A percentile compares a stretch with the other conserved stretches of the same genome.
These are phyloP conservation scores for Eimeria acervulina DNA, from an alignment of 169 alveolate species.

Conservation along the genomic window DNA sequence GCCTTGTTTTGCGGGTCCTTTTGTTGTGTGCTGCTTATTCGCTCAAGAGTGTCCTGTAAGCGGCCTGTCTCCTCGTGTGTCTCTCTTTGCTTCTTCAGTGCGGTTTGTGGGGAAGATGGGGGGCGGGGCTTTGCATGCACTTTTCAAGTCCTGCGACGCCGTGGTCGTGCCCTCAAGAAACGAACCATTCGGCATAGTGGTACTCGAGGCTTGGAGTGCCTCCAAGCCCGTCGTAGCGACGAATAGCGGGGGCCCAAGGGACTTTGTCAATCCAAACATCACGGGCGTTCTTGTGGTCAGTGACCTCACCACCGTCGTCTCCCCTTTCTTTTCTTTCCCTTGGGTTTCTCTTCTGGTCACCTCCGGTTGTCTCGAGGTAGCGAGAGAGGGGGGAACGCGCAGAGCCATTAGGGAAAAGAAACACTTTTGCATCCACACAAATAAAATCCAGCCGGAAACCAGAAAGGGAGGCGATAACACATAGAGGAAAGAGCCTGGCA, in stretches of 20 bases:
- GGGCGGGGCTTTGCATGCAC: constrained; percentile 84
- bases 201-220: constrained; percentile 90
- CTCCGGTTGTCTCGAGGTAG: not conserved
- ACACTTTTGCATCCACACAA: not conserved
- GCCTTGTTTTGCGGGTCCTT: not conserved
- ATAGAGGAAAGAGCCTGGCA: not conserved
- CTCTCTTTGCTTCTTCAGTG: constrained; percentile 2
- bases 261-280: constrained; percentile 87
- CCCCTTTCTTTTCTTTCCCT: not conserved
- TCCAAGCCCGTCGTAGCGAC: constrained; percentile 91
- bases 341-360: not conserved
- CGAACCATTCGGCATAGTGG: constrained; percentile 92
- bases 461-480: not conserved
- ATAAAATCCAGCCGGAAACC: not conserved
- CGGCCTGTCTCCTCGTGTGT: not conserved
- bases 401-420: not conserved
- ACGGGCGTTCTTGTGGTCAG: constrained; percentile 87
- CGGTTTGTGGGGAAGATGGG: constrained; percentile 71
- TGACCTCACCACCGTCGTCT: not conserved
- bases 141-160: constrained; percentile 91
- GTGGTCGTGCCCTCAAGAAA: constrained; percentile 90
- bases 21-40: not conserved
- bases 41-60: not conserved
- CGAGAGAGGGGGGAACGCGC: not conserved
- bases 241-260: constrained; percentile 91